Evolutionary conservation across 768 basidiomycete species (phyloP).

Genomic region (Scleroderma citrinum): DNA sequence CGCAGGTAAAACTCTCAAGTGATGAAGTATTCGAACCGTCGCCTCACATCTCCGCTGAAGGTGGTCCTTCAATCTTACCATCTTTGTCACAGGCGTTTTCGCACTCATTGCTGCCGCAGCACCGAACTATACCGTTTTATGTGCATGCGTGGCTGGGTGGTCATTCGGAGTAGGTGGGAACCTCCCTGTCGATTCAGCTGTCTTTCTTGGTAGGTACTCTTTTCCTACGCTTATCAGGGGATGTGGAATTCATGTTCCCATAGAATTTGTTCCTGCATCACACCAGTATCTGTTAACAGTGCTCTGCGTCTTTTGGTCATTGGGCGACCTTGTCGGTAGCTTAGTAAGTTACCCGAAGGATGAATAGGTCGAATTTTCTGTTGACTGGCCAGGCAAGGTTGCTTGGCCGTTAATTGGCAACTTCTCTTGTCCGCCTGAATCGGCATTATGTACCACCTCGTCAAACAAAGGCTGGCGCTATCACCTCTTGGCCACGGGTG

Average conservation of each 20-base stretch:
- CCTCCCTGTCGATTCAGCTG: constrained; percentile 67
- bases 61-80: constrained; percentile 64
- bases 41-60: constrained; percentile 28
- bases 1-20: constrained; percentile 36
- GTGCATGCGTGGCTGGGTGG: constrained; percentile 49
- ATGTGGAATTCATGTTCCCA: not conserved
- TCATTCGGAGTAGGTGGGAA: constrained; percentile 71
- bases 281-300: constrained; percentile 75
- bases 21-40: not conserved
- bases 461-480: constrained; percentile 74
- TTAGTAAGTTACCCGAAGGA: constrained; percentile 24
- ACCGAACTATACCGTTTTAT: constrained; percentile 44
- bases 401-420: constrained; percentile 70
- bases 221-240: not conserved
- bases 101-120: constrained; percentile 58
- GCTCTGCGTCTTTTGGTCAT: constrained; percentile 75
- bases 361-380: not conserved
- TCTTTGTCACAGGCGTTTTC: constrained; percentile 63
- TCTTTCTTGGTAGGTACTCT: constrained; percentile 55
- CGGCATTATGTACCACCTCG: constrained; percentile 44
- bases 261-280: constrained; percentile 64
- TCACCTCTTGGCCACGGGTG: constrained; percentile 68
- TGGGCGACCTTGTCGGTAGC: constrained; percentile 63
- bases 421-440: constrained; percentile 48
- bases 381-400: constrained; percentile 32